Evolutionary conservation across 306 rosid genomes (phyloP).

Genomic region (Inga leiocalycina): DNA sequence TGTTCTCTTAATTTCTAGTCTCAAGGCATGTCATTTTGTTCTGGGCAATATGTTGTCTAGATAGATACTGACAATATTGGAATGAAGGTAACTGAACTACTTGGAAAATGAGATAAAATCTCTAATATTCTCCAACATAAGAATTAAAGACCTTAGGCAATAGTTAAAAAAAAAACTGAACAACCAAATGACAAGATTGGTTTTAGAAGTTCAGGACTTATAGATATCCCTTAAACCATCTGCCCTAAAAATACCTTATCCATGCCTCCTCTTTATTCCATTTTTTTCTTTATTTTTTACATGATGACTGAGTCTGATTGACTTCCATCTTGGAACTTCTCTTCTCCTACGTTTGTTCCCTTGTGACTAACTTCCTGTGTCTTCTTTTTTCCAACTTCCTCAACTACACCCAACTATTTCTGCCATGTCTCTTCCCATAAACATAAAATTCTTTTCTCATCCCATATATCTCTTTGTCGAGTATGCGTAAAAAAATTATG

Average conservation of each 20-base stretch:
- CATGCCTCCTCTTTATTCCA: neutral
- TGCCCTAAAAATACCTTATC: neutral
- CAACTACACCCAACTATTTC: neutral
- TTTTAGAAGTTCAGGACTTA: neutral
- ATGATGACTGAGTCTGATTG: neutral
- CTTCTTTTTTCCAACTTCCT: neutral
- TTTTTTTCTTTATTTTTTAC: neutral
- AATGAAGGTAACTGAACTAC: neutral
- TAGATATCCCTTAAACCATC: neutral
- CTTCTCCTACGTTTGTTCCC: neutral
- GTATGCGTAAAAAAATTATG: neutral
- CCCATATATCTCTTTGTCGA: neutral
- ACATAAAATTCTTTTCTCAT: neutral
- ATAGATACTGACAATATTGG: neutral
- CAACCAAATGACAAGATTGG: neutral
- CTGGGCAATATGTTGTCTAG: neutral
- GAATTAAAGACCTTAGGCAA: neutral
- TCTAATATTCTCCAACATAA: neutral
- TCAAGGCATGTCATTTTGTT: constrained; percentile 10
- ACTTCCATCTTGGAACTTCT: neutral
- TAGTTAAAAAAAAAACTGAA: neutral
- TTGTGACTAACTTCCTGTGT: neutral
- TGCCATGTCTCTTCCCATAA: neutral
- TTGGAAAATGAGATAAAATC: no score
- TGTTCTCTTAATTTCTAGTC: neutral